Evolutionary conservation across 805 yeast genomes (phyloP).

Genomic region (Lipomyces mesembrius): DNA sequence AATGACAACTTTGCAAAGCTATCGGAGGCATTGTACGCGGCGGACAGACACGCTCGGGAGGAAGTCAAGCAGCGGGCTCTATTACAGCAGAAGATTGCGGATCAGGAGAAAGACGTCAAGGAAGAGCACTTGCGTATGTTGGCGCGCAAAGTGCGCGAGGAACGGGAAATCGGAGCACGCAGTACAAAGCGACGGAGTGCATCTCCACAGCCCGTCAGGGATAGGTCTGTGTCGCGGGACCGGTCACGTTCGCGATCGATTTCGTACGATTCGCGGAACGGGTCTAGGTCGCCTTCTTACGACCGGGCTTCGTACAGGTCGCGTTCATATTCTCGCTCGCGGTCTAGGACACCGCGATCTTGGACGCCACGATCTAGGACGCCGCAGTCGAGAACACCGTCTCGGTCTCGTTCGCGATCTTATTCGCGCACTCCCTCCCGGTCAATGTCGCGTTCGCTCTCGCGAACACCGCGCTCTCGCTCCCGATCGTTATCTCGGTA

Average conservation of each 20-base stretch:
- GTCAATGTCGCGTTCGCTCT: not conserved
- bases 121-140: conserved; percentile 57
- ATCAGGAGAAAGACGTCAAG: conserved; percentile 54
- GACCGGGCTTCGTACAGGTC: conserved; percentile 18
- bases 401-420: conserved; percentile 12
- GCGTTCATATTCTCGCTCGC: conserved; percentile 19
- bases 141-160: conserved; percentile 56
- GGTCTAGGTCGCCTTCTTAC: conserved; percentile 17
- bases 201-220: conserved; percentile 17
- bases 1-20: conserved; percentile 64
- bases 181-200: conserved; percentile 20
- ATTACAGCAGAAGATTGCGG: conserved; percentile 55
- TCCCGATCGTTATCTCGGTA: conserved; percentile 5
- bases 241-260: conserved; percentile 16
- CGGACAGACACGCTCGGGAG: conserved; percentile 64
- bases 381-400: not conserved
- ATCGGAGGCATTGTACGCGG: conserved; percentile 72
- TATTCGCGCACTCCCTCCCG: conserved; percentile 10
- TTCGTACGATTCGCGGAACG: conserved; percentile 18
- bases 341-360: conserved; percentile 10
- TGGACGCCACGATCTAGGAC: conserved; percentile 7
- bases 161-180: conserved; percentile 37
- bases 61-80: conserved; percentile 58
- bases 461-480: conserved; percentile 1
- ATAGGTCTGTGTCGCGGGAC: conserved; percentile 13